Evolutionary conservation across 1,139 yeast species (phyloP).

Genomic region (Scheffersomyces segobiensis): DNA sequence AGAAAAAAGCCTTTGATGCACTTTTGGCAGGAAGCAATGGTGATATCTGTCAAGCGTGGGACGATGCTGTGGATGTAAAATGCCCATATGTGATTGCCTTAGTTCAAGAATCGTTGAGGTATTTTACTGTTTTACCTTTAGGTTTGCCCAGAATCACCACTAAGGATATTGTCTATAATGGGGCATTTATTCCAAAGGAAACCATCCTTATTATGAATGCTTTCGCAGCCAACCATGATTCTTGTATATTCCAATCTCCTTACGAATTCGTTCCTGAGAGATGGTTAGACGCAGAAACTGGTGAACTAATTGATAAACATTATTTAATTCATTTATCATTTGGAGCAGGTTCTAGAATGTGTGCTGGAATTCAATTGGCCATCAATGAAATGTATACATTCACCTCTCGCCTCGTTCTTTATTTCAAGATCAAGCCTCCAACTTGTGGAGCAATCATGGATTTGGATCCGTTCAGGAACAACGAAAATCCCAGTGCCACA

Average conservation of each 20-base stretch:
- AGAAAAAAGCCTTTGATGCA: conserved; percentile 38
- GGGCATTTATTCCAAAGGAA: conserved; percentile 49
- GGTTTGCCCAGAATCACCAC: conserved; percentile 65
- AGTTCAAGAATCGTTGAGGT: conserved; percentile 62
- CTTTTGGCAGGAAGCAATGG: conserved; percentile 33
- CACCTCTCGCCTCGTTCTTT: conserved; percentile 30
- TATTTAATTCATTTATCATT: conserved; percentile 55
- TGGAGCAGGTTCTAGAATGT: conserved; percentile 71
- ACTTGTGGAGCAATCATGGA: conserved; percentile 33
- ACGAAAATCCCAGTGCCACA: conserved; percentile 52
- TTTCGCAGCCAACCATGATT: conserved; percentile 71
- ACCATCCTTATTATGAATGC: conserved; percentile 67
- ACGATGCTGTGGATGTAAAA: conserved; percentile 32
- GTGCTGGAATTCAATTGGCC: conserved; percentile 67
- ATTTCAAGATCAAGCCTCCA: conserved; percentile 46
- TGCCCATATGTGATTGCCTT: conserved; percentile 58
- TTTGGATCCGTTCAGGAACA: conserved; percentile 49
- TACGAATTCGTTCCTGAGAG: conserved; percentile 57
- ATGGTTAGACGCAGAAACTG: conserved; percentile 42
- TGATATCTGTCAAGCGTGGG: conserved; percentile 47
- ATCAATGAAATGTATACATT: conserved; percentile 57
- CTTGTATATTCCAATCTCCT: conserved; percentile 47
- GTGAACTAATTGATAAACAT: conserved; percentile 17
- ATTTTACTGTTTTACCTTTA: conserved; percentile 66
- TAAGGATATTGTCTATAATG: conserved; percentile 40